Evolutionary conservation across 805 yeast species (phyloP), one percentile per base, ranked within the genome.

Genomic region (Kluyveromyces wickerhamii): DNA sequence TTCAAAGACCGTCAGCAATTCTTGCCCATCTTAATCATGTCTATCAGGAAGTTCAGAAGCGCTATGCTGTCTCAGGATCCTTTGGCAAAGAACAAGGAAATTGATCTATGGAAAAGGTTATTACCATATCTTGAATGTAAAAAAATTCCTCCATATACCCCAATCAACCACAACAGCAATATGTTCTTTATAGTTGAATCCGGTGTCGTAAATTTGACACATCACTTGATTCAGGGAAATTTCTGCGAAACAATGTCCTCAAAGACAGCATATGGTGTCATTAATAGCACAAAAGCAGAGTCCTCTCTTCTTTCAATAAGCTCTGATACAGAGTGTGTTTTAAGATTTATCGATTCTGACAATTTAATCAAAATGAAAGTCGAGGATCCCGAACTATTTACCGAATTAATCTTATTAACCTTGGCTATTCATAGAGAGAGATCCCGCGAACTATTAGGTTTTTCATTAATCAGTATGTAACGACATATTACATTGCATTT

Each of bases 401-500:
- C 73, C 26, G 95, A 87, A 51, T 57, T 87, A 26, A 54, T 76
- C 31, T 62, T 66, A 29, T 72, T 86, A 21, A 73, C 79, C 20
- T 62, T 80, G 42, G 70, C 74, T 30, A 59, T 87, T 34, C 66
- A 76, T 22, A 77, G 79, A 38, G 86, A 75, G 47, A 64, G 95
- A 43, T 79, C 80, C 47, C 84, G 77, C 40, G 73, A 83, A 18
- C 63, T 86, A 44, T 71, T 89, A 3, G 85, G 92, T 3, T 84
- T 82, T 52, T 70, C 87, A 16, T 64, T 84, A 33, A 75, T 85
- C 3, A 67, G 83, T 27, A 68, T 77, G 8, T 72, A 48, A 17
- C 21, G 3, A 4, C 7, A 3, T 7, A 20, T 21, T n/a, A 18
- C 26, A 13, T 12, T 20, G 12, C 21, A 18, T 19, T 5, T 27